These are phyloP conservation scores for Pseudogymnoascus sp. DNA, from an alignment of 2,329 filamentous ascomycete genomes.

Conservation along the genomic window DNA sequence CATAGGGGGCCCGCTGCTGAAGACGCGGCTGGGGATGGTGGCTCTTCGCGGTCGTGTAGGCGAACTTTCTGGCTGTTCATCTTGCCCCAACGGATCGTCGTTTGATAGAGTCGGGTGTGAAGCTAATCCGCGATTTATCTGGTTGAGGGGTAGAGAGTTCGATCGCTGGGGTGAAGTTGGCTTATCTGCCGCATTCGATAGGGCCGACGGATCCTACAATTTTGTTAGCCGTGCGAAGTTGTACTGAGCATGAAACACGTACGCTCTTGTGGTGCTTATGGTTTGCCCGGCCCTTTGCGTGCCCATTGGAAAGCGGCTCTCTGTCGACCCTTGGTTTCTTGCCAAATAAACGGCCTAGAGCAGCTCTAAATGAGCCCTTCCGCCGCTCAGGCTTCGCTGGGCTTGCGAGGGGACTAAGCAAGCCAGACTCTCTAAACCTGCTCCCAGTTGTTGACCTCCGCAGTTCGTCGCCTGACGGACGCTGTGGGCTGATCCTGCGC, in stretches of 20 bases:
- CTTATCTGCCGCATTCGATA: conserved; percentile 27
- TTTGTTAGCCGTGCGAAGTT: conserved; percentile 11
- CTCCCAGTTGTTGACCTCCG: not conserved
- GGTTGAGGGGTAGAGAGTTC: conserved; percentile 50
- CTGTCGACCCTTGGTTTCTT: conserved; percentile 42
- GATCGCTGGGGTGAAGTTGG: conserved; percentile 42
- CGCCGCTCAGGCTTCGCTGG: conserved; percentile 40
- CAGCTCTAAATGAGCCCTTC: conserved; percentile 48
- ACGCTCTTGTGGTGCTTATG: conserved; percentile 41
- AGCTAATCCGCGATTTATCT: conserved; percentile 51
- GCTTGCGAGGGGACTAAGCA: conserved; percentile 18
- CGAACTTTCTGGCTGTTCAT: conserved; percentile 27
- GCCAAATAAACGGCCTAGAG: conserved; percentile 50
- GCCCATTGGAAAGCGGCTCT: conserved; percentile 11
- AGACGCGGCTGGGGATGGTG: conserved; percentile 34
- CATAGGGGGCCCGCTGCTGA: conserved; percentile 10
- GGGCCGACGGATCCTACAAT: conserved; percentile 33
- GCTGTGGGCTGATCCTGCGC: not conserved
- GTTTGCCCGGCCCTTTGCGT: conserved; percentile 12
- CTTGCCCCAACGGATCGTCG: conserved; percentile 44
- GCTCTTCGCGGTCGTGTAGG: conserved; percentile 33
- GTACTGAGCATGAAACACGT: conserved; percentile 24
- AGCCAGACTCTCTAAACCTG: not conserved
- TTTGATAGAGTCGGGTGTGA: conserved; percentile 53
- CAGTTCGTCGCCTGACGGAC: not conserved